Evolutionary conservation across 352 stramenopile species (phyloP), one percentile per base, ranked within the genome.

Genomic region (Phytophthora tentaculata): DNA sequence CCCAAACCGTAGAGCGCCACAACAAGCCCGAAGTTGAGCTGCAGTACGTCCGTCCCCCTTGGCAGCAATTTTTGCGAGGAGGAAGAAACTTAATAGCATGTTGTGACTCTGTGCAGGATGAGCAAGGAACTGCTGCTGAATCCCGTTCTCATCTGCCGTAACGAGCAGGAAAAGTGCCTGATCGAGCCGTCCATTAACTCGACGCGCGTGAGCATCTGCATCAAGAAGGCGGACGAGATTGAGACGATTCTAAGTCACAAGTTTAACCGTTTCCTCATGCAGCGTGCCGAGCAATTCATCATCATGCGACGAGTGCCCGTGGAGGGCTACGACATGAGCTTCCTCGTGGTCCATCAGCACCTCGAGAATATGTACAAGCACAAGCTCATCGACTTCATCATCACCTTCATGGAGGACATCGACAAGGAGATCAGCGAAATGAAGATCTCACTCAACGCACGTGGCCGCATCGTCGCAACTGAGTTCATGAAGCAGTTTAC

Each of bases 321-420:
- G 35, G 84, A 94, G 43, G 96, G 93, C 67, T 99, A 98, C 79
- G 88, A 98, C 72, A 98, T 99, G 76, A 98, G 93, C 71, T 98
- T 99, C 66, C 79, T 99, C 20, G 88, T 99, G 48, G 97, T 95
- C 24, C 91, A 98, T 71, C 89, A 89, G 67, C 93, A 98, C 69
- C 75, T 98, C 44, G 96, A 98, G 75, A 94, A 92, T 63, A 87
- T 98, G 80, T 98, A 97, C 88, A 98, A 98, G 76, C 92, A 98
- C 79, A 98, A 98, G 79, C 81, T 99, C 49, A 96, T 99, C 55
- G 92, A 98, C 77, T 99, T 99, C 67, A 96, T 99, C 76, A 98
- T 99, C 71, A 89, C 96, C 68, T 99, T 99, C 80, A 98, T 99
- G 96, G 94, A 98, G 74, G 96, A 98, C 61, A 98, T 99, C 63